Evolutionary conservation across 2,329 filamentous ascomycete species (phyloP).

Genomic region (Colletotrichum euphorbiae): DNA sequence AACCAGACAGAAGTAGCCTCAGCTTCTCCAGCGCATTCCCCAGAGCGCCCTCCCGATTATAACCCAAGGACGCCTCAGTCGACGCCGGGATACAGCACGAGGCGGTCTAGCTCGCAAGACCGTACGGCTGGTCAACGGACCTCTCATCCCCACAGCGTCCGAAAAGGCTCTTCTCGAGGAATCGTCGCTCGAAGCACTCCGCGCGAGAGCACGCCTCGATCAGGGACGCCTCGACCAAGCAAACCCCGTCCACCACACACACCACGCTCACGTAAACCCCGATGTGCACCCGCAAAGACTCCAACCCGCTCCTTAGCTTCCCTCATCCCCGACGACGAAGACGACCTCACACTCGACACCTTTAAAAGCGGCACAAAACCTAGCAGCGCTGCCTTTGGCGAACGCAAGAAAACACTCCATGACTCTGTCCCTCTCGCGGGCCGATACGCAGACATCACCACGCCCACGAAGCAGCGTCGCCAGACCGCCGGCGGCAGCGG

Average conservation of each 20-base stretch:
- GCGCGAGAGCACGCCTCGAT: not conserved
- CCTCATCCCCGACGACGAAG: slow-evolving; percentile 53
- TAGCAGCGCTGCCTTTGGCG: not conserved
- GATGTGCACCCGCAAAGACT: slow-evolving; percentile 39
- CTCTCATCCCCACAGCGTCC: too few relatives aligned
- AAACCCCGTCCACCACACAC: not conserved
- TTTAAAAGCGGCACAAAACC: slow-evolving; percentile 42
- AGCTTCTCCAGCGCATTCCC: too few relatives aligned
- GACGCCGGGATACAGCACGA: too few relatives aligned
- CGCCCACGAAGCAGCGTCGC: slow-evolving; percentile 24
- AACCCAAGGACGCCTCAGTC: too few relatives aligned
- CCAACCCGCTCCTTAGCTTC: slow-evolving; percentile 55
- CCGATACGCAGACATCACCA: slow-evolving; percentile 21
- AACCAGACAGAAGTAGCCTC: too few relatives aligned
- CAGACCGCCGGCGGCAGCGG: not conserved
- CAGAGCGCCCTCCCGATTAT: too few relatives aligned
- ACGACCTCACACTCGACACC: slow-evolving; percentile 53
- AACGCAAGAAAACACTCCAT: slow-evolving; percentile 4
- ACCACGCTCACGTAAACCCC: not conserved
- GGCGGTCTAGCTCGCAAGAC: too few relatives aligned
- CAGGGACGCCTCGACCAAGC: too few relatives aligned
- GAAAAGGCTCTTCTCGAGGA: not conserved
- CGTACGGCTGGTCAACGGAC: too few relatives aligned
- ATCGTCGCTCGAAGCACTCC: not conserved
- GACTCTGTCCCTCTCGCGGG: slow-evolving; percentile 18